A percentile compares a stretch with the other conserved stretches of the same genome.
phyloP scores from a whole-genome alignment of 1,139 yeast species.

The Kurtzmaniella natalensis region DNA sequence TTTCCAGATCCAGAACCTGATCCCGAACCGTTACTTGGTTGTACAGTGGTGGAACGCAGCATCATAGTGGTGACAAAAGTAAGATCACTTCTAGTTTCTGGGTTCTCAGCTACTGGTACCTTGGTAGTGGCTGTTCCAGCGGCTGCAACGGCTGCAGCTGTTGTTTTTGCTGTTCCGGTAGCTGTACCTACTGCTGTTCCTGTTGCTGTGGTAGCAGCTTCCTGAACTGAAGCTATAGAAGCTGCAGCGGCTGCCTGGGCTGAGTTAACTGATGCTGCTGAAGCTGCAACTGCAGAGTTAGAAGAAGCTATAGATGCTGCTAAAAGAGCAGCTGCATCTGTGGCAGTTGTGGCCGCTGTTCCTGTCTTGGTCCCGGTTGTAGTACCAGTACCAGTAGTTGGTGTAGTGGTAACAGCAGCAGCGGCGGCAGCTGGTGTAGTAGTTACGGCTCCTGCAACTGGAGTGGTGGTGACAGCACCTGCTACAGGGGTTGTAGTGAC shows the following conservation, averaged over 20 bases:
- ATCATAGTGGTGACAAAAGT: slow-evolving; percentile 17
- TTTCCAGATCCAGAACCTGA: slow-evolving; percentile 8
- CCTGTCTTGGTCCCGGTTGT: slow-evolving; percentile 4
- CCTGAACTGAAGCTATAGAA: slow-evolving; percentile 10
- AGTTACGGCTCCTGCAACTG: slow-evolving; percentile 5
- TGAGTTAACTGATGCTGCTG: slow-evolving; percentile 8
- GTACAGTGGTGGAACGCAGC: slow-evolving; percentile 4
- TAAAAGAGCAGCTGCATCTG: slow-evolving; percentile 3
- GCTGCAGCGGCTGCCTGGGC: slow-evolving; percentile 9
- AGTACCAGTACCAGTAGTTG: slow-evolving; percentile 1
- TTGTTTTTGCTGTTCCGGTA: slow-evolving; percentile 3
- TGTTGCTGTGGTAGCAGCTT: slow-evolving; percentile 8
- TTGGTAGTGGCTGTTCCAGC: slow-evolving; percentile 6
- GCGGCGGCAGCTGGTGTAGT: slow-evolving; percentile 4
- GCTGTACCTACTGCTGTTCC: slow-evolving; percentile 8
- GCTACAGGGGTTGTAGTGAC: slow-evolving; percentile 8
- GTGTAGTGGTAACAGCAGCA: slow-evolving; percentile 1
- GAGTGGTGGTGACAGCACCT: slow-evolving; percentile 7
- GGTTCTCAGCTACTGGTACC: slow-evolving; percentile 7
- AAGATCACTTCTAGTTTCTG: slow-evolving; percentile 8
- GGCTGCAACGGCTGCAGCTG: neutral
- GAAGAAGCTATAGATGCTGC: slow-evolving; percentile 3
- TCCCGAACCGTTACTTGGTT: slow-evolving; percentile 8
- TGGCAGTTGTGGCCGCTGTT: slow-evolving; percentile 1
- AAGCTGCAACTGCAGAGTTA: slow-evolving; percentile 3